Conservation (phyloP, 768 basidiomycete species). For the Polyporus arcularius region DNA sequence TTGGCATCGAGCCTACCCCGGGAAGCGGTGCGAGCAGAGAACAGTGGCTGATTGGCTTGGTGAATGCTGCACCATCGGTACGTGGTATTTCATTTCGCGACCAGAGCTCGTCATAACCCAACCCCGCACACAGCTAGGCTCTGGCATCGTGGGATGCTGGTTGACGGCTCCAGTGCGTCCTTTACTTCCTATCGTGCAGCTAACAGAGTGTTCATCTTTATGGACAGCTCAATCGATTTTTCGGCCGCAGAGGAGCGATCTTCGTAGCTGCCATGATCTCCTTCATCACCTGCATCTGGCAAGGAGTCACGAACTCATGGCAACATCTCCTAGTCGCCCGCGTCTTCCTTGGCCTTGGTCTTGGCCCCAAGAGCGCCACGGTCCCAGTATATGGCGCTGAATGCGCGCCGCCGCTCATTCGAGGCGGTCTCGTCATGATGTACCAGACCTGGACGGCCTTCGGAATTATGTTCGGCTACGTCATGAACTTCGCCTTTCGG, state of each 20-base stretch:
- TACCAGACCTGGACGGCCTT: slow-evolving; percentile 83
- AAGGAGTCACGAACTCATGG: slow-evolving; percentile 53
- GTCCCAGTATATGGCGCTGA: slow-evolving; percentile 70
- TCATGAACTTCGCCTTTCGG: slow-evolving; percentile 61
- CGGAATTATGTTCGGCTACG: slow-evolving; percentile 73
- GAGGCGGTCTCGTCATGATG: background rate
- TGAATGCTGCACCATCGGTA: slow-evolving; percentile 65
- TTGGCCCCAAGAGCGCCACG: slow-evolving; percentile 60
- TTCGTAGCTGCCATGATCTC: slow-evolving; percentile 46
- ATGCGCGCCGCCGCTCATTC: slow-evolving; percentile 10
- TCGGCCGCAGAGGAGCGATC: slow-evolving; percentile 54
- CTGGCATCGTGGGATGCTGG: slow-evolving; percentile 59
- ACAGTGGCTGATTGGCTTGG: slow-evolving; percentile 69
- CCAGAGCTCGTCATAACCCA: background rate
- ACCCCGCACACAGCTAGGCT: slow-evolving; percentile 41
- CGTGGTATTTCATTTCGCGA: slow-evolving; percentile 15
- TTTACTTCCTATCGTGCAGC: background rate
- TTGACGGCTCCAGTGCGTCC: slow-evolving; percentile 68
- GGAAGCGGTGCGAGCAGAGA: slow-evolving; percentile 35
- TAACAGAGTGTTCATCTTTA: too few relatives aligned
- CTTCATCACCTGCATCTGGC: slow-evolving; percentile 51
- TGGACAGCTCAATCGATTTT: slow-evolving; percentile 11
- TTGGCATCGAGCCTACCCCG: slow-evolving; percentile 45
- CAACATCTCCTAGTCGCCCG: slow-evolving; percentile 53
- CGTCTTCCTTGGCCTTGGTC: slow-evolving; percentile 50